Conservation (phyloP, 139 green algal genomes). For the Zygnema cylindricum region DNA sequence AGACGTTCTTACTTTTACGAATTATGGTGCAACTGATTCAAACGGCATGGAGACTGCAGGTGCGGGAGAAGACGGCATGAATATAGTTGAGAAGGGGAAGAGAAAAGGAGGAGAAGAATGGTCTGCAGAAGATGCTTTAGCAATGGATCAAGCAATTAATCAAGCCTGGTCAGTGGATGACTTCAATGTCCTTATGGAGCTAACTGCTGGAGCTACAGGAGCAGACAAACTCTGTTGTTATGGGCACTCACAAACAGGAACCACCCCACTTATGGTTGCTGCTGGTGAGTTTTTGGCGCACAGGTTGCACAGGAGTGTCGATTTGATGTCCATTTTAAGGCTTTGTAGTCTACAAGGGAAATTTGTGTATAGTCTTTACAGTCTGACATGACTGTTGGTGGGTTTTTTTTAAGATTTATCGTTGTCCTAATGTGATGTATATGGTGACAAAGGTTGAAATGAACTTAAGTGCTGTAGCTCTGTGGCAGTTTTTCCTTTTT, state of each 20-base stretch:
- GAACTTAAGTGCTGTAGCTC: too few relatives aligned
- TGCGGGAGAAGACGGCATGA: not conserved
- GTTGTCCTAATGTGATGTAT: too few relatives aligned
- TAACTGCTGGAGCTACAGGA: constrained; percentile 3
- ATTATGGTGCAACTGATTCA: not conserved
- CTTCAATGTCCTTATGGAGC: constrained; percentile 41
- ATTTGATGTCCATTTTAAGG: too few relatives aligned
- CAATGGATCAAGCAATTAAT: constrained; percentile 44
- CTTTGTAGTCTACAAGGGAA: too few relatives aligned
- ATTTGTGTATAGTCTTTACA: too few relatives aligned
- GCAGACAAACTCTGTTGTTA: constrained; percentile 41
- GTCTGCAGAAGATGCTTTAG: constrained; percentile 29
- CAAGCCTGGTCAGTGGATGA: constrained; percentile 45
- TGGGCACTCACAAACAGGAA: constrained; percentile 66
- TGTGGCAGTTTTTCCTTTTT: too few relatives aligned
- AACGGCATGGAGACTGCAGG: not conserved
- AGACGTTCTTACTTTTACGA: constrained; percentile 63
- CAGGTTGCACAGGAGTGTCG: too few relatives aligned
- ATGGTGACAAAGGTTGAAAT: too few relatives aligned
- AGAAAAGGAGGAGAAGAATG: constrained; percentile 18
- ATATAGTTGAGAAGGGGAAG: not conserved
- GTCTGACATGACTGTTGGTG: too few relatives aligned
- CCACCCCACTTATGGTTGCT: constrained; percentile 80
- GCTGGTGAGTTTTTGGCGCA: constrained; percentile 62
- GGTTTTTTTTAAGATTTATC: too few relatives aligned